phyloP scores from a whole-genome alignment of 1,284 basidiomycete species.

The Ceratobasidium sp. region DNA sequence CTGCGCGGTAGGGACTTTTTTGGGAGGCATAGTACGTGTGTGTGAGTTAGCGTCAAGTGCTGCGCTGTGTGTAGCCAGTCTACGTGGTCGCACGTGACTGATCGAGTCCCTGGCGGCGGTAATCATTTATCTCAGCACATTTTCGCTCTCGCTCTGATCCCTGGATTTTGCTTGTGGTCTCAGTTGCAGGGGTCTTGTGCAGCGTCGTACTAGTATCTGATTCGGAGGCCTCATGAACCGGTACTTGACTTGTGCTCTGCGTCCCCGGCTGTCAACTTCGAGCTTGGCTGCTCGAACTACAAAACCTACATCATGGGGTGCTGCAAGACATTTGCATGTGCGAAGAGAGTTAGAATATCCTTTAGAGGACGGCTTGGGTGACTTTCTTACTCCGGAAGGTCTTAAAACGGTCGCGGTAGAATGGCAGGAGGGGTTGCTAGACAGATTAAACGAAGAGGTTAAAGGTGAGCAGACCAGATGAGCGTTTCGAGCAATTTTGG shows the following conservation, averaged over 20 bases:
- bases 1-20: constrained; percentile 39
- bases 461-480: constrained; percentile 65
- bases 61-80: constrained; percentile 53
- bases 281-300: background rate
- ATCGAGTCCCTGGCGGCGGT: constrained; percentile 41
- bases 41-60: constrained; percentile 46
- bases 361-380: constrained; percentile 75
- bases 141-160: constrained; percentile 38
- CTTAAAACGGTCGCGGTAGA: constrained; percentile 79
- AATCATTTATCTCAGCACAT: constrained; percentile 33
- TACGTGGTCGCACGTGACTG: constrained; percentile 53
- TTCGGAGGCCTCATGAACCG: background rate
- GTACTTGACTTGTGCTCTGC: constrained; percentile 3
- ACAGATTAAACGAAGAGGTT: constrained; percentile 79
- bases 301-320: constrained; percentile 13
- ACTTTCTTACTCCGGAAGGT: constrained; percentile 77
- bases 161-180: background rate
- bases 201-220: constrained; percentile 1
- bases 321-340: constrained; percentile 62
- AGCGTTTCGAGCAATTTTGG: background rate
- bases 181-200: background rate
- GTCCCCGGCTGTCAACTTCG: background rate
- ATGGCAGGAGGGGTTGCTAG: constrained; percentile 84
- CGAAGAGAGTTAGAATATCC: constrained; percentile 72
- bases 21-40: constrained; percentile 50